These are phyloP conservation scores for Euryodendron excelsum DNA, from an alignment of 148 eudicot genomes.

Conservation along the genomic window DNA sequence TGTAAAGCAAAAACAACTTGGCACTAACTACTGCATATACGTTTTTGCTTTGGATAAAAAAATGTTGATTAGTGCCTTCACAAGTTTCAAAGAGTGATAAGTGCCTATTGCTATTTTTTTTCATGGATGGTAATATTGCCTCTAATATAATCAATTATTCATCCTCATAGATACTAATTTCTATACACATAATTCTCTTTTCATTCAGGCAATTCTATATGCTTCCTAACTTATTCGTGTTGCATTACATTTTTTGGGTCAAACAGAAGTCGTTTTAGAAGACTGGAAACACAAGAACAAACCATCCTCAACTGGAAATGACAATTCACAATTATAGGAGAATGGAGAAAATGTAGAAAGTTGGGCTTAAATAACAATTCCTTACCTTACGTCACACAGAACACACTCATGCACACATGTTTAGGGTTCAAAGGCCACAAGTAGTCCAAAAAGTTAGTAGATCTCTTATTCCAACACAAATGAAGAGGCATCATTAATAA, in stretches of 20 bases:
- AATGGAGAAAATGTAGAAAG: not conserved
- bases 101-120: not conserved
- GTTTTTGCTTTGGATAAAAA: not conserved
- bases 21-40: not conserved
- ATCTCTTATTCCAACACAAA: not conserved
- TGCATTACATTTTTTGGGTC: not conserved
- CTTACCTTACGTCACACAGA: not conserved
- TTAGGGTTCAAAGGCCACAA: not conserved
- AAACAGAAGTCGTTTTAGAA: conserved; percentile 1
- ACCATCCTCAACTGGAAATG: not conserved
- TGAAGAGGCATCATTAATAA: not conserved
- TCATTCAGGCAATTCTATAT: not conserved
- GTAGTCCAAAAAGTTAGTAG: not conserved
- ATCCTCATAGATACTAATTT: not conserved
- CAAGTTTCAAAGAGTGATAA: not conserved
- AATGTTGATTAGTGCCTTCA: not conserved
- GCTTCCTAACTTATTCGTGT: not conserved
- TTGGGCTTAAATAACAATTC: not conserved
- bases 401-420: not conserved
- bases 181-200: not conserved
- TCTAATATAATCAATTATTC: not conserved
- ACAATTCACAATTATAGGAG: not conserved
- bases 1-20: not conserved
- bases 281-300: not conserved
- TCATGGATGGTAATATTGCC: not conserved